These are phyloP conservation scores for Austropuccinia psidii DNA, from an alignment of 1,284 basidiomycete genomes.

Conservation along the genomic window DNA sequence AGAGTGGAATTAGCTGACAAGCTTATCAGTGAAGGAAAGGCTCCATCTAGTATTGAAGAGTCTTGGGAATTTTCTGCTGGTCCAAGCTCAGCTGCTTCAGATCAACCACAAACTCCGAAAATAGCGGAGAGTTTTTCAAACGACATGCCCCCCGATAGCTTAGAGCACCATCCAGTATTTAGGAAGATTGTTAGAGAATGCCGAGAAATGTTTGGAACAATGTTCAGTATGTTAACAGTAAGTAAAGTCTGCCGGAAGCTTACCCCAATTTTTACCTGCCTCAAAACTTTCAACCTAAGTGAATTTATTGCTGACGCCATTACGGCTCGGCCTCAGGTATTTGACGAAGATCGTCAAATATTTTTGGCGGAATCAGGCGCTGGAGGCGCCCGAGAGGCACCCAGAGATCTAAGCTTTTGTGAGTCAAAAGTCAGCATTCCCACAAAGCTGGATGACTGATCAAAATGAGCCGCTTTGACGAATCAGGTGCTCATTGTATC, in stretches of 20 bases:
- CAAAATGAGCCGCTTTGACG: not conserved
- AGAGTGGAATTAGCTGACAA: not conserved
- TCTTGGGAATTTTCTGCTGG: not conserved
- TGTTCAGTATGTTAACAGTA: slow-evolving; percentile 41
- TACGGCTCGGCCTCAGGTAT: not conserved
- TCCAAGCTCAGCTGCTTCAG: not conserved
- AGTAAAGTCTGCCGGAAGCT: too few species aligned
- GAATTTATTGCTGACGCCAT: not conserved
- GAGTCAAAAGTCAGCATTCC: not conserved
- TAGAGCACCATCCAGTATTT: slow-evolving; percentile 31
- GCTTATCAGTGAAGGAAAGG: not conserved
- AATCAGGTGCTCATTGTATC: not conserved
- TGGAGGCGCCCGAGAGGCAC: not conserved
- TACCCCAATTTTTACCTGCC: too few species aligned
- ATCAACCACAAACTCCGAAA: not conserved
- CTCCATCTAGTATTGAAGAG: not conserved
- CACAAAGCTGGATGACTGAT: too few species aligned
- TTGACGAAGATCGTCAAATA: not conserved
- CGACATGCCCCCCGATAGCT: not conserved
- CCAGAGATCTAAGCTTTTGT: not conserved
- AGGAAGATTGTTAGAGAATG: slow-evolving; percentile 40
- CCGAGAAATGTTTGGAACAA: slow-evolving; percentile 39
- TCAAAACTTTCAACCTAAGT: not conserved
- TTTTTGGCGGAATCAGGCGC: not conserved
- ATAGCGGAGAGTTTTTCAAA: not conserved